phyloP scores from a whole-genome alignment of 345 rosid genomes.

The Bretschneidera sinensis region DNA sequence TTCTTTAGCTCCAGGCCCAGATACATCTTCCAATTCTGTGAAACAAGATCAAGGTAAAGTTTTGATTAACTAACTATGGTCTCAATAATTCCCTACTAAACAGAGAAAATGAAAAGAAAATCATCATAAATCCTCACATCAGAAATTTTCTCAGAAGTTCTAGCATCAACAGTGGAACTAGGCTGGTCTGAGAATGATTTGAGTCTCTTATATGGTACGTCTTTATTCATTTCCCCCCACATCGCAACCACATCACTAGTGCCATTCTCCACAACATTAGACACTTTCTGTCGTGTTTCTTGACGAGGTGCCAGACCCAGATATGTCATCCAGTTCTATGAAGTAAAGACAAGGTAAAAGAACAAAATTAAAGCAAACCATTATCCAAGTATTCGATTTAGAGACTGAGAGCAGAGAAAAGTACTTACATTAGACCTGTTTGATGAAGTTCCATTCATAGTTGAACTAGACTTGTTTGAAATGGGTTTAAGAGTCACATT shows the following conservation, averaged over 20 bases:
- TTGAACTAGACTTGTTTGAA: conserved; percentile 26
- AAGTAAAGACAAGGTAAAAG: not conserved
- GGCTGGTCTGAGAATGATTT: conserved; percentile 22
- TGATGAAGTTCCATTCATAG: conserved; percentile 20
- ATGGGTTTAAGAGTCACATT: conserved; percentile 24
- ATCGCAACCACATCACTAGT: conserved; percentile 30
- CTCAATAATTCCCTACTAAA: not conserved
- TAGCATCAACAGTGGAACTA: conserved; percentile 18
- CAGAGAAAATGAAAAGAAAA: not conserved
- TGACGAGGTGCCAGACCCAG: conserved; percentile 25
- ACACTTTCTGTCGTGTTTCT: conserved; percentile 3
- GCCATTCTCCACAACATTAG: conserved; percentile 20
- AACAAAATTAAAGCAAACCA: not conserved
- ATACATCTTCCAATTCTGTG: conserved; percentile 21
- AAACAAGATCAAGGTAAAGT: not conserved
- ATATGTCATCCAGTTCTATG: conserved; percentile 36
- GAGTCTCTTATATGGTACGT: conserved; percentile 17
- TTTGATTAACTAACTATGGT: not conserved
- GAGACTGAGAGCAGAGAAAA: conserved; percentile 1
- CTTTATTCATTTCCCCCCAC: conserved; percentile 30
- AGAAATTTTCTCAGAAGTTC: conserved; percentile 18
- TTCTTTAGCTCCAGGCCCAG: conserved; percentile 21
- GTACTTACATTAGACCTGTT: conserved; percentile 41
- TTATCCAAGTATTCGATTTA: not conserved
- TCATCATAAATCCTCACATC: conserved; percentile 38